Base-by-base conservation (phyloP, 2,329 filamentous ascomycete species). In the Plectosphaerella plurivora region DNA sequence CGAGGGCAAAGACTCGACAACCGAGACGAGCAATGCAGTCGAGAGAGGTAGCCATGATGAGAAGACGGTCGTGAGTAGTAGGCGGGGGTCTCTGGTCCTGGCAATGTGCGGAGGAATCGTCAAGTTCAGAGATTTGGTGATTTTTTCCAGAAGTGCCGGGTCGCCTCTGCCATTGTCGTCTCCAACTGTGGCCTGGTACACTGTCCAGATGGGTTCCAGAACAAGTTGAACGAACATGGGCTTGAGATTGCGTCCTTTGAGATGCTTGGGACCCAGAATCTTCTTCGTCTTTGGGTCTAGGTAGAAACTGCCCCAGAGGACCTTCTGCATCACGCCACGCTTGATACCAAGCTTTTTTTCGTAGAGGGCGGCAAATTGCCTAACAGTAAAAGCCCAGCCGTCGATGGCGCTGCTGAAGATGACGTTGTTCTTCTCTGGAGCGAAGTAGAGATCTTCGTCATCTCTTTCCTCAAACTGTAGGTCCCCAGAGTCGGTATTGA, bases 341-440 rank as follows among this genome's bases (percentile, higher is more conserved):
- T 96, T 97, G 69, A 97, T 95, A 14, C 94, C 93, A 7, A 99
- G 81, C 69, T 99, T 99, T 76, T 92, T 96, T 71, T 97, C 93
- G 65, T 97, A 99, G 25, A 97, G 75, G 37, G 83, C 83, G 16
- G 94, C 92, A 66, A 99, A 99, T 63, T 99, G 94, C 49, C 91
- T 84, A 48, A 96, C 87, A 0, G 94, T 99, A 63, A 99, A 99
- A 3, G 94, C 94, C 94, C 94, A 99, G n/a, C 94, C 94, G 65
- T 99, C 94, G 52, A 96, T 88, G 54, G 94, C 94, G 67, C 93
- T 97, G 74, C 91, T 91, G 68, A 99, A 99, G 58, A 99, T 97
- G 68, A 99, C 94, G 65, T 99, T 99, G 69, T 97, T 97, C 71
- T 93, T 96, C 66, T 99, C 94, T 0, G 94, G 94, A 1, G 94